Conservation (phyloP, 2,329 filamentous ascomycete genomes). For the Cyphellophora europaea region DNA sequence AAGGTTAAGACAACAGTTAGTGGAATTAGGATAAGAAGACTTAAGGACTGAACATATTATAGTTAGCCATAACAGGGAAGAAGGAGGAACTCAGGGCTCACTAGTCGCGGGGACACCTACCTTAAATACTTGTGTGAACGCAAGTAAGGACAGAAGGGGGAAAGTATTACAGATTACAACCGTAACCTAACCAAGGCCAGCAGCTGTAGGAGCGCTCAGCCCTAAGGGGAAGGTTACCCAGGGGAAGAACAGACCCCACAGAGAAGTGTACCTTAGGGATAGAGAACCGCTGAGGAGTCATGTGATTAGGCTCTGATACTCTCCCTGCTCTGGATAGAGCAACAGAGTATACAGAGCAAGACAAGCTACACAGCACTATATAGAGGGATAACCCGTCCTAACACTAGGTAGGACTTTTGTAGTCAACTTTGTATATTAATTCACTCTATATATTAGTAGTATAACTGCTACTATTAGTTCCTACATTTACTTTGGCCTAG, state of each 20-base stretch:
- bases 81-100: not conserved
- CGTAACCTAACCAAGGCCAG: no score
- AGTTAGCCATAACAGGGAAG: not conserved
- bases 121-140: constrained; percentile 1
- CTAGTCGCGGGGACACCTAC: not conserved
- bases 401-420: constrained; percentile 1
- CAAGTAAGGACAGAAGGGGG: not conserved
- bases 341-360: not conserved
- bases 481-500: constrained; percentile 1
- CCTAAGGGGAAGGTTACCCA: not conserved
- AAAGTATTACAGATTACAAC: constrained; percentile 1
- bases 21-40: not conserved
- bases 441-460: not conserved
- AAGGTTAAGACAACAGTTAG: no score
- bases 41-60: not conserved
- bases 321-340: not conserved
- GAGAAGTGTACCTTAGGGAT: not conserved
- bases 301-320: not conserved
- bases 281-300: not conserved
- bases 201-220: no score
- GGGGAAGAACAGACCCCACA: not conserved
- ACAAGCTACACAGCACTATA: constrained; percentile 1
- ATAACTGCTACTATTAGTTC: not conserved
- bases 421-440: not conserved
- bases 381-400: not conserved